Evolutionary conservation across 768 basidiomycete genomes (phyloP), one percentile per base, ranked within the genome.

Genomic region (Cubamyces lactineus): DNA sequence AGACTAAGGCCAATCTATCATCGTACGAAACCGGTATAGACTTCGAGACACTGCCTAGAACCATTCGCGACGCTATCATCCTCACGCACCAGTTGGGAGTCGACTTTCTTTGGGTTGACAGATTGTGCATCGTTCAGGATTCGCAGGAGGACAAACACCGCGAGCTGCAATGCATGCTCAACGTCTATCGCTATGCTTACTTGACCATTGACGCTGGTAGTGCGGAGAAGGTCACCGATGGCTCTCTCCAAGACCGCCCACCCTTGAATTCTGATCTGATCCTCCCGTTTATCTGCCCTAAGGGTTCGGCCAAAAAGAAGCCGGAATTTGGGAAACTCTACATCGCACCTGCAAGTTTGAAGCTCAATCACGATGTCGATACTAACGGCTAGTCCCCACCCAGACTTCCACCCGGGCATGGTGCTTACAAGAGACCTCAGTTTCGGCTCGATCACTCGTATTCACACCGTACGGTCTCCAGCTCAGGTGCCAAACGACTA

Each of bases 91-190:
- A 43, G 7, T 23, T 57, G 3, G 42, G 45, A 3, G 16, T 38
- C 38, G 2, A 24, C 3, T 57, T 46, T 21, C 41, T 57, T 5
- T 57, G 55, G 55, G 43, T 43, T 12, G 55, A 57, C 19, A 13
- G 42, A 5, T n/a, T 57, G 15, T 57, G 55, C 55, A 57, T 57
- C 43, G 24, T 57, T 3, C 47, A 59, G n/a, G 47, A 49, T 19
- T 39, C 34, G 34, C 3, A 26, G 15, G 48, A 19, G 9, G 57
- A 59, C 47, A 38, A 38, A 6, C 7, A 17, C 5, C 28, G 16
- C 49, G 49, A 51, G 17, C 26, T 51, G 5, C 5, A 9, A 0
- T 19, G 8, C 30, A 34, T 51, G 30, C 28, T 19, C 49, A 9
- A 51, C 5, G 11, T 57, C 13, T 57, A 57, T 34, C 30, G 55